Evolutionary conservation across 2,329 filamentous ascomycete species (phyloP), one percentile per base, ranked within the genome.

Genomic region (Orbilia javanica): DNA sequence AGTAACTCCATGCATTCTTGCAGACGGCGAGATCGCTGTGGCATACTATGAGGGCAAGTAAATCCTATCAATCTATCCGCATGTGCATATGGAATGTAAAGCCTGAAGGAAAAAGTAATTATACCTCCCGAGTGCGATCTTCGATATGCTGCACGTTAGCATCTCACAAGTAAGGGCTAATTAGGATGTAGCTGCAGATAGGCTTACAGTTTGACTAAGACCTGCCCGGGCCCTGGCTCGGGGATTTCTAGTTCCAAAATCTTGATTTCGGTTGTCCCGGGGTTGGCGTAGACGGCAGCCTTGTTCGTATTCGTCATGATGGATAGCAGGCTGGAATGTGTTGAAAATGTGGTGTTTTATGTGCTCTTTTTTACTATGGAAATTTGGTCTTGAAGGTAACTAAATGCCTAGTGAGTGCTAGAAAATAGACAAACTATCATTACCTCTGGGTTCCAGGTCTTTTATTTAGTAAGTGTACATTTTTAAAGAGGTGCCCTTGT

Each of bases 21-120:
- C 81, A 82, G 34, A 80, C 80, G 5, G 80, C 81, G 53, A 82
- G 81, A 50, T 83, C 81, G 5, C 81, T 82, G 31, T 82, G 81
- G 55, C 82, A 83, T 20, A 83, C 81, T 76, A 29, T 60, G 7
- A 8, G 0, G 25, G 25, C 22, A 25, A 42, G 10, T 60, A 10
- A 13, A 57, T 22, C 2, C 6, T 60, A 20, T 22, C 10, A 1
- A 42, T 27, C n/a, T n/a, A n/a, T n/a, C n/a, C n/a, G n/a, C n/a
- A n/a, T n/a, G n/a, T n/a, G 31, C 31, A 34, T 25, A 2, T 65
- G 7, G 2, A 25, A 5, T 34, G 31, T 15, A 13, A 11, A 48
- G 48, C 15, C 22, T 20, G 18, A 31, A 29, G 7, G 11, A 31
- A 31, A 13, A 11, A 20, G 11, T 4, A 66, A 42, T 27, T 29